phyloP scores from a whole-genome alignment of 129 eudicot species.

The Erigeron canadensis region DNA sequence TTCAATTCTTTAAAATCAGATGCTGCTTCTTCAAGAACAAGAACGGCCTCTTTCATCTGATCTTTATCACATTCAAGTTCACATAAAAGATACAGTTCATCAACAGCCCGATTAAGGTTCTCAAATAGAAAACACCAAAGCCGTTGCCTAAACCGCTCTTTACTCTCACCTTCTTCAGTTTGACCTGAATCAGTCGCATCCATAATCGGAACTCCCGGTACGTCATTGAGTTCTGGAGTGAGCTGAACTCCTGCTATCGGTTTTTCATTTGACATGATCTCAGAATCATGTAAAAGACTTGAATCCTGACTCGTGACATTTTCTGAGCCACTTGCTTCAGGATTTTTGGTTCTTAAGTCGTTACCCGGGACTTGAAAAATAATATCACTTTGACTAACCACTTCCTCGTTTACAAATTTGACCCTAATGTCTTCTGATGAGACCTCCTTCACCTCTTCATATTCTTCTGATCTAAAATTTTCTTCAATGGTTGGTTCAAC shows the following conservation, averaged over 20 bases:
- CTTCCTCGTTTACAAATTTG: slow-evolving; percentile 35
- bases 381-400: slow-evolving; percentile 34
- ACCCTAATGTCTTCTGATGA: slow-evolving; percentile 44
- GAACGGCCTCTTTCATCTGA: slow-evolving; percentile 90
- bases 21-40: slow-evolving; percentile 98
- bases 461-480: slow-evolving; percentile 23
- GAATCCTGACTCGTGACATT: slow-evolving; percentile 26
- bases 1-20: slow-evolving; percentile 78
- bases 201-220: slow-evolving; percentile 38
- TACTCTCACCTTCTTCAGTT: slow-evolving; percentile 69
- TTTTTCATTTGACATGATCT: slow-evolving; percentile 25
- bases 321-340: slow-evolving; percentile 35
- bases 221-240: slow-evolving; percentile 32
- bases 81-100: slow-evolving; percentile 88
- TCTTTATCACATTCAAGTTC: slow-evolving; percentile 93
- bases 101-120: slow-evolving; percentile 89
- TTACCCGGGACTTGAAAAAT: slow-evolving; percentile 25
- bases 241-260: slow-evolving; percentile 17
- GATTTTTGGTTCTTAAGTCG: slow-evolving; percentile 20
- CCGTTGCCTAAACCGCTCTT: slow-evolving; percentile 91
- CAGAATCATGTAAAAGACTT: slow-evolving; percentile 30
- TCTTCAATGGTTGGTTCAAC: slow-evolving; percentile 29
- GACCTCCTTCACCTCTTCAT: slow-evolving; percentile 55
- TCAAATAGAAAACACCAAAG: slow-evolving; percentile 97
- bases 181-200: slow-evolving; percentile 32